Conservation (phyloP, 1,284 basidiomycete genomes). For the Meira nashicola region DNA sequence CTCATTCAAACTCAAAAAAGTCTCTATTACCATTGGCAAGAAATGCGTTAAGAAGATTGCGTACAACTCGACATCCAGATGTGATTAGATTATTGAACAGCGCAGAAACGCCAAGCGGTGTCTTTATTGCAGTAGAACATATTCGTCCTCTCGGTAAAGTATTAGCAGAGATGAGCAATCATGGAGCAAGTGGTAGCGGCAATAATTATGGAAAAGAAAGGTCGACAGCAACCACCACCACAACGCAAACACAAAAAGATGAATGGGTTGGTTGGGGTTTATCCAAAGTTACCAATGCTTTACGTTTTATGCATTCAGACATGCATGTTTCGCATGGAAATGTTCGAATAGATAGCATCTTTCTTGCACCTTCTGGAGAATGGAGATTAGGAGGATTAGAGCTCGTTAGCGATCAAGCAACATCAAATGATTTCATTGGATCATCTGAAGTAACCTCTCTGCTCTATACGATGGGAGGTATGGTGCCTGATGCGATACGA, state of each 20-base stretch:
- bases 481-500: conserved; percentile 42
- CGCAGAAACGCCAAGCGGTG: conserved; percentile 76
- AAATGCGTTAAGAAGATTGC: conserved; percentile 83
- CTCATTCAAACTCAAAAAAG: conserved; percentile 19
- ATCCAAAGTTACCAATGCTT: conserved; percentile 79
- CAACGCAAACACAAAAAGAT: conserved; percentile 55
- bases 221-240: conserved; percentile 51
- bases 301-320: conserved; percentile 80
- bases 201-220: conserved; percentile 60
- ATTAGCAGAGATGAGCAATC: conserved; percentile 58
- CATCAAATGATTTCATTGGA: too few relatives aligned
- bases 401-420: conserved; percentile 66
- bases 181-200: conserved; percentile 16
- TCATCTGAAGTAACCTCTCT: conserved; percentile 67
- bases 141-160: conserved; percentile 71
- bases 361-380: conserved; percentile 76
- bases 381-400: conserved; percentile 96
- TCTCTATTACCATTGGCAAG: conserved; percentile 66
- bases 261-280: conserved; percentile 94
- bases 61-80: conserved; percentile 88
- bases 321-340: conserved; percentile 70
- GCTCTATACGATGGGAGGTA: conserved; percentile 58
- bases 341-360: conserved; percentile 72
- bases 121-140: conserved; percentile 92
- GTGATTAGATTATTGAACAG: conserved; percentile 83